Conservation (phyloP, 1,139 yeast species). For the Blastobotrys indianensis region DNA sequence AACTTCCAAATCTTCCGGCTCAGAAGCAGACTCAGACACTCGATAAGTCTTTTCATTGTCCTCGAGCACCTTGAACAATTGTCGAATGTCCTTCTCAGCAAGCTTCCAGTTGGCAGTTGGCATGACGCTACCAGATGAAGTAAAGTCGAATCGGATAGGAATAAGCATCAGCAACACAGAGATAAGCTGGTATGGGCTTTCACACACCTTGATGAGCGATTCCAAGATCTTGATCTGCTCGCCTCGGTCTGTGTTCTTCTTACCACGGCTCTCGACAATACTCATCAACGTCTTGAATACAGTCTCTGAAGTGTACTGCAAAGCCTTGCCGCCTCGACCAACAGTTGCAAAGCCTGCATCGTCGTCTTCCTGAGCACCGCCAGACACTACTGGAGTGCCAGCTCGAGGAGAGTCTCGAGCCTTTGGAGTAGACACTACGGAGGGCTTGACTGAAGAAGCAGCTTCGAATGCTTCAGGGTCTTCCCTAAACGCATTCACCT, state of each 20-base stretch:
- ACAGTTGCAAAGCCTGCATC: constrained; percentile 39
- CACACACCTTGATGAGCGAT: constrained; percentile 48
- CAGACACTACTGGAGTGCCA: constrained; percentile 1
- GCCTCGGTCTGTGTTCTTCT: constrained; percentile 79
- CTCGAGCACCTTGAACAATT: constrained; percentile 65
- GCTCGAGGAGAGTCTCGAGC: neutral
- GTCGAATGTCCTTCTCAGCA: constrained; percentile 56
- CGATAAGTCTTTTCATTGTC: constrained; percentile 51
- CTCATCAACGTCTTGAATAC: constrained; percentile 70
- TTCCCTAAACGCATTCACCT: constrained; percentile 55
- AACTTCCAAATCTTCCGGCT: constrained; percentile 70
- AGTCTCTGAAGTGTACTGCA: constrained; percentile 36
- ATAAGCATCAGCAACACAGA: constrained; percentile 75
- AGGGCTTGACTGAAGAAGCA: constrained; percentile 21
- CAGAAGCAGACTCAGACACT: constrained; percentile 69
- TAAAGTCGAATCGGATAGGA: constrained; percentile 77
- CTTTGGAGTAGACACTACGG: constrained; percentile 6
- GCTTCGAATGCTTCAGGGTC: constrained; percentile 69
- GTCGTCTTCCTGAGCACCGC: constrained; percentile 20
- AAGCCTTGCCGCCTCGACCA: constrained; percentile 39
- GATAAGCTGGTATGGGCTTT: constrained; percentile 66
- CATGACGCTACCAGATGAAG: constrained; percentile 63
- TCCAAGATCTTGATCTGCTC: constrained; percentile 76
- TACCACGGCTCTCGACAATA: constrained; percentile 88
- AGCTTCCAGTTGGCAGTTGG: constrained; percentile 78